A percentile compares a stretch with the other conserved stretches of the same genome.
These are phyloP conservation scores for Fomitopsis schrenkii DNA, from an alignment of 1,284 basidiomycete genomes.

Conservation along the genomic window DNA sequence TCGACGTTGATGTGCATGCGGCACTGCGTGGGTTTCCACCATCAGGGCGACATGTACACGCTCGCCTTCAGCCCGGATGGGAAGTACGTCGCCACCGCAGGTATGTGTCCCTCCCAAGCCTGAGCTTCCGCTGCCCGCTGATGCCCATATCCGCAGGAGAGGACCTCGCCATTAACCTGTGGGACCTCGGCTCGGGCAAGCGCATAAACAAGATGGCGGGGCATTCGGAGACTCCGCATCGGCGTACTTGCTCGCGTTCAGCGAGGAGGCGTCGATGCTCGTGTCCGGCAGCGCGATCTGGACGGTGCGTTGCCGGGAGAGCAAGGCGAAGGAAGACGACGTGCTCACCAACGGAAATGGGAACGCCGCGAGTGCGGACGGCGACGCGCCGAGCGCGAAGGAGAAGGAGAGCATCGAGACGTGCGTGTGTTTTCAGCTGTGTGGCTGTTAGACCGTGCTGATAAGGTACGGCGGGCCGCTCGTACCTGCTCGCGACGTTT, in stretches of 20 bases:
- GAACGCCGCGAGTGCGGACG: constrained; percentile 16
- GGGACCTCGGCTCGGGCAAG: constrained; percentile 93
- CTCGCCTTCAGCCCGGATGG: constrained; percentile 94
- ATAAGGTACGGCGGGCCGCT: constrained; percentile 36
- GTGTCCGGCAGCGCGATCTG: constrained; percentile 90
- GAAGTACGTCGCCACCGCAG: constrained; percentile 87
- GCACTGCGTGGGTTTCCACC: constrained; percentile 96
- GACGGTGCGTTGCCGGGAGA: constrained; percentile 92
- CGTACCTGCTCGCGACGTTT: constrained; percentile 89
- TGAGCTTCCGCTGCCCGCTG: background rate
- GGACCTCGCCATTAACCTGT: constrained; percentile 90
- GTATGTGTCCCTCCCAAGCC: constrained; percentile 35
- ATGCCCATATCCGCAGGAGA: constrained; percentile 51
- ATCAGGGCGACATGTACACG: constrained; percentile 87
- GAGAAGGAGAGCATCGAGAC: constrained; percentile 56
- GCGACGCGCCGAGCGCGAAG: constrained; percentile 18
- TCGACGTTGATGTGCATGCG: background rate
- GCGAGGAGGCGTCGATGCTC: constrained; percentile 85
- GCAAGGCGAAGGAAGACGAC: constrained; percentile 54
- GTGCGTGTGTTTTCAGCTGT: constrained; percentile 35
- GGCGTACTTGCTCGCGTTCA: constrained; percentile 89
- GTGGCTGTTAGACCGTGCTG: background rate
- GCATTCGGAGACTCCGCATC: constrained; percentile 63
- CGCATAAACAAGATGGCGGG: constrained; percentile 98
- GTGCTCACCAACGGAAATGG: constrained; percentile 15